phyloP scores from a whole-genome alignment of 2,329 filamentous ascomycete genomes.

The Fusarium liriodendri region DNA sequence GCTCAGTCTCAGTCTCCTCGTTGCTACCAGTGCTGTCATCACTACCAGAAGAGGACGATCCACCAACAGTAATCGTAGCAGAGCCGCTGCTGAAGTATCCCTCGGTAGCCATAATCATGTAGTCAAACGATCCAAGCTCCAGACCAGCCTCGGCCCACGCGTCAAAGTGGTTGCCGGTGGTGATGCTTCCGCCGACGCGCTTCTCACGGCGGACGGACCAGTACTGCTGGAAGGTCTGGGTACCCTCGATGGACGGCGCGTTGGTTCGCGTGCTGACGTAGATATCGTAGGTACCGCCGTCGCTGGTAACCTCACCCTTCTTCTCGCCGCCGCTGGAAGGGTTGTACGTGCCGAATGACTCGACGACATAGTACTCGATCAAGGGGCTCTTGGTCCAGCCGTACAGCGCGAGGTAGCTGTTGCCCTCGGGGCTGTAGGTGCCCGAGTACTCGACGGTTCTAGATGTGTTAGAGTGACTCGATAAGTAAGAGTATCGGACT shows the following conservation, averaged over 20 bases:
- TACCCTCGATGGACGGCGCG: constrained; percentile 59
- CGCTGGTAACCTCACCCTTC: constrained; percentile 48
- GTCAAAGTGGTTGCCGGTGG: constrained; percentile 61
- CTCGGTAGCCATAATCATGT: constrained; percentile 66
- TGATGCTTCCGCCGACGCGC: constrained; percentile 61
- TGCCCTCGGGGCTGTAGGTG: constrained; percentile 47
- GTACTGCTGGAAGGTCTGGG: constrained; percentile 62
- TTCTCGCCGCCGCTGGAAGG: constrained; percentile 45
- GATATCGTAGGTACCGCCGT: constrained; percentile 52
- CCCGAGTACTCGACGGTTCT: constrained; percentile 40
- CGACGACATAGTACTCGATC: constrained; percentile 54
- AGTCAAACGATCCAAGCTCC: constrained; percentile 60
- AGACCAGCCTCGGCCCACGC: constrained; percentile 61
- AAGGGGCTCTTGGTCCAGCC: constrained; percentile 53
- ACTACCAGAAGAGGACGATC: neutral
- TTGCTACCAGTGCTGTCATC: constrained; percentile 9
- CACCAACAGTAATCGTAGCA: constrained; percentile 60
- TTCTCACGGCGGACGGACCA: constrained; percentile 62
- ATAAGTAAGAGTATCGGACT: neutral
- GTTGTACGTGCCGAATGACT: constrained; percentile 52
- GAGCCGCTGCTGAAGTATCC: constrained; percentile 62
- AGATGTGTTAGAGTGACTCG: neutral
- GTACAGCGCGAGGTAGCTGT: constrained; percentile 52
- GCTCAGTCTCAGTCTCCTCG: constrained; percentile 4
- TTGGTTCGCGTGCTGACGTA: constrained; percentile 52